phyloP scores from a whole-genome alignment of 2,329 filamentous ascomycete genomes.

The Trichoderma endophyticum region DNA sequence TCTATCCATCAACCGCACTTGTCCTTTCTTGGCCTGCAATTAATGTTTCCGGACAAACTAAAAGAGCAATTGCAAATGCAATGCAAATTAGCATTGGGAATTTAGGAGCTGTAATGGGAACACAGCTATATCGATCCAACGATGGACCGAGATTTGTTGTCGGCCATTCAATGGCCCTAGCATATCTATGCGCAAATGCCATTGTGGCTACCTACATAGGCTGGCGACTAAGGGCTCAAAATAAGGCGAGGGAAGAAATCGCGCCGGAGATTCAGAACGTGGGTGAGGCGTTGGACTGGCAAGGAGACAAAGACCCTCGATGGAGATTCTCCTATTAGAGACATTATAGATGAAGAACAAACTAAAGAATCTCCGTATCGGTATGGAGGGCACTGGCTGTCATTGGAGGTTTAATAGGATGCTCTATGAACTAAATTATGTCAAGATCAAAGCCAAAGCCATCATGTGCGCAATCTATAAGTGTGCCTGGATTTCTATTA shows the following conservation, averaged over 20 bases:
- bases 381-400: neutral
- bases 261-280: conserved; percentile 43
- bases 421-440: neutral
- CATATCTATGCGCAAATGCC: conserved; percentile 53
- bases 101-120: conserved; percentile 64
- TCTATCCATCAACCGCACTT: conserved; percentile 63
- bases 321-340: conserved; percentile 62
- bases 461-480: neutral
- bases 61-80: conserved; percentile 64
- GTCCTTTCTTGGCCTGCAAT: conserved; percentile 68
- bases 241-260: conserved; percentile 47
- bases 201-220: conserved; percentile 41
- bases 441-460: neutral
- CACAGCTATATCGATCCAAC: conserved; percentile 62
- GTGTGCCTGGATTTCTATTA: neutral
- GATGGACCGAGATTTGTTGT: conserved; percentile 62
- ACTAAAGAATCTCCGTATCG: neutral
- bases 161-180: conserved; percentile 65
- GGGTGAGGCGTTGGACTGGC: conserved; percentile 51
- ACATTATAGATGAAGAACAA: neutral
- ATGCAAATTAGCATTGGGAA: conserved; percentile 68
- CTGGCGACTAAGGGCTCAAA: conserved; percentile 54
- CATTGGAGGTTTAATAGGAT: neutral
- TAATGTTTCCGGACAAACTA: conserved; percentile 68
- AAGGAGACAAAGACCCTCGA: conserved; percentile 60